phyloP scores from a whole-genome alignment of 2,329 filamentous ascomycete species.

The Aspergillus fructus region DNA sequence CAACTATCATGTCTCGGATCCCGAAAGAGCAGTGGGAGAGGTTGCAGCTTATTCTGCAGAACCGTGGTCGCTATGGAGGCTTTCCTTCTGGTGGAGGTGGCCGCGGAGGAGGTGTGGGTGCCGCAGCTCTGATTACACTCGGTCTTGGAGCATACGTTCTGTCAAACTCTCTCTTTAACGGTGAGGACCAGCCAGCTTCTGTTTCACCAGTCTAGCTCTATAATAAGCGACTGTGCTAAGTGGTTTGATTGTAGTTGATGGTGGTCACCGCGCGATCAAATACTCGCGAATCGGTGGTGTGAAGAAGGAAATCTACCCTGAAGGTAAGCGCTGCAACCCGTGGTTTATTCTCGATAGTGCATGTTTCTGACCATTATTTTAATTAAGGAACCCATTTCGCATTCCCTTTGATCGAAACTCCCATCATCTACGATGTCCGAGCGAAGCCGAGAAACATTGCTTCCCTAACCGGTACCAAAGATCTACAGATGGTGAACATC shows the following conservation, averaged over 20 bases:
- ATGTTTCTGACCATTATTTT: neutral
- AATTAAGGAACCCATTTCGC: slow-evolving; percentile 81
- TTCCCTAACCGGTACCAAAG: slow-evolving; percentile 96
- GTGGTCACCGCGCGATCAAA: slow-evolving; percentile 98
- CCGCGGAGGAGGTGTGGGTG: slow-evolving; percentile 55
- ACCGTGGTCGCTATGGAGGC: slow-evolving; percentile 47
- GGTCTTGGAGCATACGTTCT: slow-evolving; percentile 41
- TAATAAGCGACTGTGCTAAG: slow-evolving; percentile 14
- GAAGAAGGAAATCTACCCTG: slow-evolving; percentile 90
- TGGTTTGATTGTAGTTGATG: slow-evolving; percentile 66
- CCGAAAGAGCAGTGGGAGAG: slow-evolving; percentile 67
- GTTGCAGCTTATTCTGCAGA: slow-evolving; percentile 62
- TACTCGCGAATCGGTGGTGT: slow-evolving; percentile 92
- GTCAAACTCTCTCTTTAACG: slow-evolving; percentile 67
- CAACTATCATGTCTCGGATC: slow-evolving; percentile 49
- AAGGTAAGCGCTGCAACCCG: slow-evolving; percentile 61
- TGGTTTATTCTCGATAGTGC: neutral
- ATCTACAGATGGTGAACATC: slow-evolving; percentile 99
- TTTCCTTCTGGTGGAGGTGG: slow-evolving; percentile 51
- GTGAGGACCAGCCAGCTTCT: slow-evolving; percentile 37
- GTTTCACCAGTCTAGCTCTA: neutral
- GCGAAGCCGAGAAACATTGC: slow-evolving; percentile 96
- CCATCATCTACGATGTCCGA: slow-evolving; percentile 95
- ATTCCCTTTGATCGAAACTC: slow-evolving; percentile 96
- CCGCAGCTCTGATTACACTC: slow-evolving; percentile 55